Conservation (phyloP, 2,329 filamentous ascomycete genomes). For the Ophiocordyceps polyrhachis-furcata region DNA sequence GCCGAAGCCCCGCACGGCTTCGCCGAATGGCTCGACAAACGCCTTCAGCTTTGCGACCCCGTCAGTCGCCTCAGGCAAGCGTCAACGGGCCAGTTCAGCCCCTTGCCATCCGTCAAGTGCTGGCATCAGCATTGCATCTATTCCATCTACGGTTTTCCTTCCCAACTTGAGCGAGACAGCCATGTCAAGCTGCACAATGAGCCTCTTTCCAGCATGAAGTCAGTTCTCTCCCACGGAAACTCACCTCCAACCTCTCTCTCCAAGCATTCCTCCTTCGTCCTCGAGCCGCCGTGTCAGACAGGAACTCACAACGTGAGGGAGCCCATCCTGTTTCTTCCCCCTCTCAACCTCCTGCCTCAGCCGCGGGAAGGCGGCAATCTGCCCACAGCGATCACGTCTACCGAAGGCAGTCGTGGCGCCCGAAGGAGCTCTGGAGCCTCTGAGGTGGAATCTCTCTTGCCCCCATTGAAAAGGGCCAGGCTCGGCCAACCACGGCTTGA, state of each 20-base stretch:
- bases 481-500: slow-evolving; percentile 33
- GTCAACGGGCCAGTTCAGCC: slow-evolving; percentile 1
- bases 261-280: background rate
- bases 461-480: slow-evolving; percentile 33
- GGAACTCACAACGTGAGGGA: background rate
- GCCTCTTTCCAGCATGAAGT: slow-evolving; percentile 21
- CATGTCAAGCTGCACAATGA: slow-evolving; percentile 27
- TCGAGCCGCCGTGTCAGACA: background rate
- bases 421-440: slow-evolving; percentile 24
- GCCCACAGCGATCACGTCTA: slow-evolving; percentile 15
- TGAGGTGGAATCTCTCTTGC: slow-evolving; percentile 31
- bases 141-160: slow-evolving; percentile 39
- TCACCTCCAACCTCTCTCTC: slow-evolving; percentile 2
- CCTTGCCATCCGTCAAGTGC: slow-evolving; percentile 27
- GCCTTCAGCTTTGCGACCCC: slow-evolving; percentile 29
- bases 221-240: slow-evolving; percentile 19
- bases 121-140: slow-evolving; percentile 34
- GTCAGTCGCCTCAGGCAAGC: slow-evolving; percentile 12
- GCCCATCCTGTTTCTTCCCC: slow-evolving; percentile 1
- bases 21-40: slow-evolving; percentile 31
- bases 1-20: slow-evolving; percentile 26
- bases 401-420: slow-evolving; percentile 16
- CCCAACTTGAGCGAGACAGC: slow-evolving; percentile 29
- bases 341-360: slow-evolving; percentile 3
- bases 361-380: slow-evolving; percentile 2